Evolutionary conservation across 2,329 filamentous ascomycete genomes (phyloP), one percentile per base, ranked within the genome.

Genomic region (Amauroascus verrucosus): DNA sequence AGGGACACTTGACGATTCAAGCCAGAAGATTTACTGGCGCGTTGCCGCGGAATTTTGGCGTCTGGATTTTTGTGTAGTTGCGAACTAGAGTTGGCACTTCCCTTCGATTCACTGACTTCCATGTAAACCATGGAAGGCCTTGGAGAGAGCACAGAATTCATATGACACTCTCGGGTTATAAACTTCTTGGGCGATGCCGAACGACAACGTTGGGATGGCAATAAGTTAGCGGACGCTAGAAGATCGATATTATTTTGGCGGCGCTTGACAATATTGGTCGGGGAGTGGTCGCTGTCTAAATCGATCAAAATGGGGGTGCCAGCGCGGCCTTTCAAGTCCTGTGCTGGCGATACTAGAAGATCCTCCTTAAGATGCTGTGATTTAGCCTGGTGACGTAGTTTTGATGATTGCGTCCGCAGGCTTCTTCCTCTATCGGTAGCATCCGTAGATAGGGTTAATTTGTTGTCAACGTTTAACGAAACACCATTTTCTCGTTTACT

Each of bases 101-200:
- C 43, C 24, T 20, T 43, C 6, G 16, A 18, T 37, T 37, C 35
- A 30, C 6, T 7, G 16, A 53, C 16, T 22, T 53, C 50, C 22
- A 66, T 54, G 55, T 61, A 61, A 43, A 63, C 54, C 61, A 65
- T 58, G 20, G 60, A 62, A 20, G 63, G 60, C 40, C 61, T 60
- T 7, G 62, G 59, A 13, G 60, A 60, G 16, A 56, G 54, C 38
- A 64, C 60, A 8, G 58, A 46, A 30, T 59, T 35, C 3, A 38
- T 6, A 24, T 47, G 44, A 18, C 22, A 5, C 18, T 38, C 44
- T 13, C 26, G 51, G 16, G 30, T 14, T 16, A 9, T 49, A 20
- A 58, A 58, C 45, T 63, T 67, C 28, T 60, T 46, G 9, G 56
- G 54, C 18, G 57, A 57, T 0, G 51, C 52, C 20, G 57, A 61